Evolutionary conservation across 805 yeast genomes (phyloP).

Genomic region (Saccharomycopsis microspora): DNA sequence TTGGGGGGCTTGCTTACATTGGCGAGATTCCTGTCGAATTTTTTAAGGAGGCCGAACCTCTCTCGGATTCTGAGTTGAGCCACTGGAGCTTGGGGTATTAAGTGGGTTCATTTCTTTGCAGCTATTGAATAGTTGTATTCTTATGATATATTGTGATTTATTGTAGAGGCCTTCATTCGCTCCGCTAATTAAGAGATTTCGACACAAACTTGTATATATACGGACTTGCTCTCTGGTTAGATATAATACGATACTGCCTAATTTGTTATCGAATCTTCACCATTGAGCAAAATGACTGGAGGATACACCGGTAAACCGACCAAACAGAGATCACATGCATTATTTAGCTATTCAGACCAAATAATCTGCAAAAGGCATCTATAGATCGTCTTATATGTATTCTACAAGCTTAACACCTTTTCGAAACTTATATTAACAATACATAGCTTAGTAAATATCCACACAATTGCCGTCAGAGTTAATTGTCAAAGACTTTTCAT

Average conservation of each 20-base stretch:
- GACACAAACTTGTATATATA: not conserved
- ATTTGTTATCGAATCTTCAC: conserved; percentile 44
- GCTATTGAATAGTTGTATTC: not conserved
- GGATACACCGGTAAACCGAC: conserved; percentile 60
- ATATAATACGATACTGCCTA: conserved; percentile 37
- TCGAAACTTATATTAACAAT: not conserved
- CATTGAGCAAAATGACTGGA: conserved; percentile 55
- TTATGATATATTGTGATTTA: not conserved
- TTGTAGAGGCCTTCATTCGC: not conserved
- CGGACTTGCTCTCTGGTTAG: no score
- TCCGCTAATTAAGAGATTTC: conserved; percentile 6
- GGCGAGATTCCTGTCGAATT: conserved; percentile 50
- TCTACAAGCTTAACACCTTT: not conserved
- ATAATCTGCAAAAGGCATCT: not conserved
- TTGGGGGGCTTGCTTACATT: conserved; percentile 69
- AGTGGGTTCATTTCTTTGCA: not conserved
- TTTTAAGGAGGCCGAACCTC: conserved; percentile 27
- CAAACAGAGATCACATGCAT: conserved; percentile 46
- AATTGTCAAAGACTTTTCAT: conserved; percentile 7
- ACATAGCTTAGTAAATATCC: not conserved
- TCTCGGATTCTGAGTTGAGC: not conserved
- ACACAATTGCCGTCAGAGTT: not conserved
- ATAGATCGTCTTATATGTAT: not conserved
- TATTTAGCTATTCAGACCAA: not conserved
- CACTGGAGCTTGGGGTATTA: conserved; percentile 8